Percentiles rank a stretch among this genome's conserved stretches.
These are phyloP conservation scores for Penicillium lividum DNA, from an alignment of 495 filamentous ascomycete species.

Conservation along the genomic window DNA sequence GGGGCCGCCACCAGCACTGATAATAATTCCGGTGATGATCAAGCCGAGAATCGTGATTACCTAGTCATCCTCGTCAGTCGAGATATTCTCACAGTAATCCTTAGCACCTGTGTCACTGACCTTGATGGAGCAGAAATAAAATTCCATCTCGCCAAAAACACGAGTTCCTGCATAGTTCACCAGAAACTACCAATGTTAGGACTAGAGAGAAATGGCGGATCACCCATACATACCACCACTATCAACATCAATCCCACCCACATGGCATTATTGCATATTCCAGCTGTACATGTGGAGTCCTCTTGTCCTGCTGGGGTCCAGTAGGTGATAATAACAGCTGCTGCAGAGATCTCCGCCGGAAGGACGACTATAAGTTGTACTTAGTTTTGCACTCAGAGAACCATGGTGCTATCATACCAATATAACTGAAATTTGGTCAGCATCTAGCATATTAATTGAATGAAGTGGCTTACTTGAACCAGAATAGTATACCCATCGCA, in stretches of 20 bases:
- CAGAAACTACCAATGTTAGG: constrained; percentile 9
- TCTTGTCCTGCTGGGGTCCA: constrained; percentile 28
- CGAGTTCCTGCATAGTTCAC: constrained; percentile 25
- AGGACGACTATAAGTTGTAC: constrained; percentile 5
- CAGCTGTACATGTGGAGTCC: constrained; percentile 26
- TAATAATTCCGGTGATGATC: constrained; percentile 23
- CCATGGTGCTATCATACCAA: constrained; percentile 5
- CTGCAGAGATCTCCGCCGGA: constrained; percentile 40
- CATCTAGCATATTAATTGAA: neutral
- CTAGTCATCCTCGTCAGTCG: neutral
- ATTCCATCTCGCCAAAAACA: constrained; percentile 30
- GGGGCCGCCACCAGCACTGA: constrained; percentile 42
- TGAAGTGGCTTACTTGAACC: constrained; percentile 19
- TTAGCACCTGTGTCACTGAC: neutral
- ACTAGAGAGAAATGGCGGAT: neutral
- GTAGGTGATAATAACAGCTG: constrained; percentile 50
- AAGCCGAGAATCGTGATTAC: constrained; percentile 29
- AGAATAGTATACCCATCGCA: constrained; percentile 27
- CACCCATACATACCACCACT: constrained; percentile 21
- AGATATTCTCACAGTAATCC: neutral
- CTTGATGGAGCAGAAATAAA: constrained; percentile 30
- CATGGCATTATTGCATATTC: constrained; percentile 31
- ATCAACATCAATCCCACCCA: constrained; percentile 26
- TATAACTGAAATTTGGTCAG: constrained; percentile 10
- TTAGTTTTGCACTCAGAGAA: neutral